Percentiles rank a stretch among this genome's conserved stretches.
Evolutionary conservation across 2,329 filamentous ascomycete genomes (phyloP).

Genomic region (Gremmenia infestans): DNA sequence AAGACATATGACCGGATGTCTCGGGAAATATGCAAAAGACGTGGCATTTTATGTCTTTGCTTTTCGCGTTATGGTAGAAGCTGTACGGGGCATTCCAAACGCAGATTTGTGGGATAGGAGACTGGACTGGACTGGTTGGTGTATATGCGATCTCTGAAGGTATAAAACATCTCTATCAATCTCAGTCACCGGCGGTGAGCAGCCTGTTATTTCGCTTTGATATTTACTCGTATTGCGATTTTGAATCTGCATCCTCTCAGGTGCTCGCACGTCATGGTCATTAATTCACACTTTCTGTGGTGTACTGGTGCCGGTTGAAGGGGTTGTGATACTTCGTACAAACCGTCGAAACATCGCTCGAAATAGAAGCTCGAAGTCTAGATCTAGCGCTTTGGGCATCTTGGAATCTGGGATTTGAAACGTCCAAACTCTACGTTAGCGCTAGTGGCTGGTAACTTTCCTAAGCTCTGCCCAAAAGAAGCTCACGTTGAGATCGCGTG

Average conservation of each 20-base stretch:
- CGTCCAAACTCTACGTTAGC: not conserved
- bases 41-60: slow-evolving; percentile 1
- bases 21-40: slow-evolving; percentile 1
- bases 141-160: not conserved
- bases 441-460: not conserved
- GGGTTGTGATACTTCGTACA: not conserved
- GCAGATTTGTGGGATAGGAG: not conserved
- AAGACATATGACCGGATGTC: slow-evolving; percentile 4
- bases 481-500: too few relatives aligned
- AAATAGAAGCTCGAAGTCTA: not conserved
- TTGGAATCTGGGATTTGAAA: slow-evolving; percentile 8
- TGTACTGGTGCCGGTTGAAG: not conserved
- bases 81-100: not conserved
- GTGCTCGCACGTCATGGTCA: too few relatives aligned
- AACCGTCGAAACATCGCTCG: not conserved
- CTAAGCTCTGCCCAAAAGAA: not conserved
- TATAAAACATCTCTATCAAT: not conserved
- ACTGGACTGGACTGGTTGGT: too few relatives aligned
- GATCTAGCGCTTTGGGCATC: slow-evolving; percentile 5
- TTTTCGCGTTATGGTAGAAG: not conserved
- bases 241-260: too few relatives aligned
- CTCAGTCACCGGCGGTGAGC: not conserved
- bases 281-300: too few relatives aligned
- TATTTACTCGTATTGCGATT: too few relatives aligned
- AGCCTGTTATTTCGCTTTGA: not conserved